Evolutionary conservation across 371 early-diverging fungal species (phyloP), one percentile per base, ranked within the genome.

Genomic region (Lichtheimia ramosa): DNA sequence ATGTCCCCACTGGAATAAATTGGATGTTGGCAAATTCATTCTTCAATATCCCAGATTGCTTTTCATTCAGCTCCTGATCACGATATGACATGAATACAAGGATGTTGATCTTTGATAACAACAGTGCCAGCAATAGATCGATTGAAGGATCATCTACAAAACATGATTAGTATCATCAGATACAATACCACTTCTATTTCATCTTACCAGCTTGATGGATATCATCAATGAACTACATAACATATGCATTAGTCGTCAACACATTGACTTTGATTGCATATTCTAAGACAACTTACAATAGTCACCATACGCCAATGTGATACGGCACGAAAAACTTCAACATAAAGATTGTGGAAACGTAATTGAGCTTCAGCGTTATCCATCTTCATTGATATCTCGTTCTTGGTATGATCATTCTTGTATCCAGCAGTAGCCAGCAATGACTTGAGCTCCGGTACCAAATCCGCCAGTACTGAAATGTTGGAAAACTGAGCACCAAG

Each of bases 241-340:
- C 14, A 5, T 14, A 20, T 43, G 21, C n/a, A n/a, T n/a, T n/a
- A 48, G 20, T 18, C 21, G 25, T 25, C 8, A 5, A 6, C 15
- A 3, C 21, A 39, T 21, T n/a, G 5, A 5, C n/a, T 5, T 27
- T 25, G 25, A n/a, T n/a, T n/a, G n/a, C 25, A 28, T 43, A 3
- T 20, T 16, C 34, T 46, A 24, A 20, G 18, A 21, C 71, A 15
- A 34, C 34, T 64, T 69, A 77, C 77, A 60, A 79, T 49, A 16
- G 79, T 79, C n/a, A 73, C 59, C 76, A 75, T 79, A 28, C 68
- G 66, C 72, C 76, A 75, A 48, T 68, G 72, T 10, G 79, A 50
- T 12, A 79, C 49, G 5, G 74, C 70, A 8, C 76, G 62, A 53
- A 75, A 75, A 0, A 79, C 74, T 58, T 79, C 70, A 10, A 75